These are phyloP conservation scores for Backusella liffmaniae DNA, from an alignment of 192 early-diverging fungal species.

Conservation along the genomic window DNA sequence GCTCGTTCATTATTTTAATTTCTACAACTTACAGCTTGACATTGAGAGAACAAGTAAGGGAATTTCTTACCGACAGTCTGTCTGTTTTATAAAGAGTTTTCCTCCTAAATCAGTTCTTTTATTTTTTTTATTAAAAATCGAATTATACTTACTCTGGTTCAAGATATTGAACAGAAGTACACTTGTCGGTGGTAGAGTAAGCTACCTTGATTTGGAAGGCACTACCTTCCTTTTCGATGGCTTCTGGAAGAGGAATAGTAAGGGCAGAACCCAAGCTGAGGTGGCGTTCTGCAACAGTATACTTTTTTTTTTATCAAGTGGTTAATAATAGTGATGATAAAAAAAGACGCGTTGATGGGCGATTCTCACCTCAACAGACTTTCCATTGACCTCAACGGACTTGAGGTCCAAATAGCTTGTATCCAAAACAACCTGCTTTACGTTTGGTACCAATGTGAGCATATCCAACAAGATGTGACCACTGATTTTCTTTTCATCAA, in stretches of 20 bases:
- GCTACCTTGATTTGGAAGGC: constrained; percentile 59
- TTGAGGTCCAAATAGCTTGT: constrained; percentile 60
- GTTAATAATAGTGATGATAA: not conserved
- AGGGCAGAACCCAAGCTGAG: constrained; percentile 73
- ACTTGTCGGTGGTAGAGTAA: constrained; percentile 79
- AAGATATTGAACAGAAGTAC: constrained; percentile 92
- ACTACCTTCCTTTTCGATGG: constrained; percentile 37
- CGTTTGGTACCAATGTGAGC: constrained; percentile 48
- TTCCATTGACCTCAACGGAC: constrained; percentile 27
- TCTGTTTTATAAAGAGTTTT: constrained; percentile 35
- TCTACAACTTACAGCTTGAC: constrained; percentile 62
- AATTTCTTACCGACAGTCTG: constrained; percentile 94
- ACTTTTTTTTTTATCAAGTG: constrained; percentile 31
- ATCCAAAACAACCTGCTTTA: constrained; percentile 68
- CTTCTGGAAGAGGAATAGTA: constrained; percentile 56
- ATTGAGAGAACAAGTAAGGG: constrained; percentile 97
- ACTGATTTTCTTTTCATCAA: constrained; percentile 63
- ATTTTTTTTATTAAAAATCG: not conserved
- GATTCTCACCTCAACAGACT: constrained; percentile 18
- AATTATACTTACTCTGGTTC: constrained; percentile 25
- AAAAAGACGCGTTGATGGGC: not conserved
- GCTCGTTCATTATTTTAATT: not conserved
- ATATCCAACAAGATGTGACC: constrained; percentile 68
- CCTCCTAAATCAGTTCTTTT: not conserved
- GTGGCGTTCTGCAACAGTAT: constrained; percentile 55